Conservation (phyloP, 129 eudicot genomes). For the Flaveria brownii region DNA sequence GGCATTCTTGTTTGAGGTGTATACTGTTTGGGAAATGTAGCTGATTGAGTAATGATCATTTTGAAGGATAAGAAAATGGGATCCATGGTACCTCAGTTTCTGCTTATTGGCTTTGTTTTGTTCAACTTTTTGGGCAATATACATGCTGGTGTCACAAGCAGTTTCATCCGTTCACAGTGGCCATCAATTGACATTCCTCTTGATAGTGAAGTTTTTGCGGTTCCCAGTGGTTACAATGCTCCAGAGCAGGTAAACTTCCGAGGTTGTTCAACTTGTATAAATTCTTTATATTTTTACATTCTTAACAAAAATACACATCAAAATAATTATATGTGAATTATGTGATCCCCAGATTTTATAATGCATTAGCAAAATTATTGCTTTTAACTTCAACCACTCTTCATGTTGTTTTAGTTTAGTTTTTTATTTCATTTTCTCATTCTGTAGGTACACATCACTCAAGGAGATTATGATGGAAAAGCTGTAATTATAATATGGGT, state of each 20-base stretch:
- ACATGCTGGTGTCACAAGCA: conserved; percentile 29
- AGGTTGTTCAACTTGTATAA: neutral
- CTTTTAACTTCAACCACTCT: neutral
- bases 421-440: conserved; percentile 2
- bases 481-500: conserved; percentile 90
- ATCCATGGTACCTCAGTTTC: conserved; percentile 38
- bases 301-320: neutral
- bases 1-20: conserved; percentile 17
- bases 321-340: neutral
- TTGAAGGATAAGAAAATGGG: conserved; percentile 21
- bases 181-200: conserved; percentile 90
- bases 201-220: conserved; percentile 68
- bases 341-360: neutral
- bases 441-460: conserved; percentile 87
- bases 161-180: conserved; percentile 74
- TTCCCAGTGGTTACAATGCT: conserved; percentile 81
- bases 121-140: conserved; percentile 10
- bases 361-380: neutral
- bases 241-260: conserved; percentile 77
- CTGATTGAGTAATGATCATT: neutral
- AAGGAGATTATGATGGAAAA: conserved; percentile 97
- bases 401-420: neutral
- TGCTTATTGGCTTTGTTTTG: conserved; percentile 35
- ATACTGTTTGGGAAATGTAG: conserved; percentile 16
- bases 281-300: neutral